Conservation (phyloP, 176 grass and related monocot genomes). For the Aegilops speltoides region DNA sequence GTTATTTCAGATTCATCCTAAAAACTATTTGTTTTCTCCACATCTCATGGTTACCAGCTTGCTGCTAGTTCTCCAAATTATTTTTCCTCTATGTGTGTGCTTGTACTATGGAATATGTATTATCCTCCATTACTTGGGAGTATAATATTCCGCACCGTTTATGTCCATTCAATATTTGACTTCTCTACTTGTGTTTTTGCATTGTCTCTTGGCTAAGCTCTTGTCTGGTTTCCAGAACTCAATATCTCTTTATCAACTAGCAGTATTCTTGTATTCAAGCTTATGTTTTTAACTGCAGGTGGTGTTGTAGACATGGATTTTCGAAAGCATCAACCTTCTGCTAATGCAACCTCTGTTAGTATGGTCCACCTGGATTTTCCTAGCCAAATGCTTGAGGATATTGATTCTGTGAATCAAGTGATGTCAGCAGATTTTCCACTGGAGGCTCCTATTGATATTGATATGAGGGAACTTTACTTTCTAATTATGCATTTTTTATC, state of each 20-base stretch:
- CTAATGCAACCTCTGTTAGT: constrained; percentile 38
- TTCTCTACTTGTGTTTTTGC: constrained; percentile 4
- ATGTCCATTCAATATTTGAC: constrained; percentile 3
- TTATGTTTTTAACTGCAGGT: constrained; percentile 39
- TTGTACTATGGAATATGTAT: constrained; percentile 4
- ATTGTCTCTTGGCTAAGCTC: constrained; percentile 8
- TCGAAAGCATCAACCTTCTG: constrained; percentile 65
- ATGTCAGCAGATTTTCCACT: constrained; percentile 41
- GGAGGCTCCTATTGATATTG: constrained; percentile 70
- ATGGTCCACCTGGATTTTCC: constrained; percentile 67
- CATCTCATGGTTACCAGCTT: not conserved
- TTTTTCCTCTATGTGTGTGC: not conserved
- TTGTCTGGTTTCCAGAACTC: not conserved
- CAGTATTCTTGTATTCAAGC: not conserved
- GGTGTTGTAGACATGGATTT: constrained; percentile 51
- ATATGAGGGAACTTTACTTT: constrained; percentile 92
- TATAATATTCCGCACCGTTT: not conserved
- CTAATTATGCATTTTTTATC: constrained; percentile 98
- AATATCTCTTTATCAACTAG: not conserved
- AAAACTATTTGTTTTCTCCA: constrained; percentile 2
- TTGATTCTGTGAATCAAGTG: constrained; percentile 43
- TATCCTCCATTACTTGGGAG: not conserved
- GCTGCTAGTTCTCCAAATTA: not conserved
- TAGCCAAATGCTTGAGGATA: constrained; percentile 46
- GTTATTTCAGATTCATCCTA: not conserved